phyloP scores from a whole-genome alignment of 495 filamentous ascomycete species.

The Tuber umbilicatum region DNA sequence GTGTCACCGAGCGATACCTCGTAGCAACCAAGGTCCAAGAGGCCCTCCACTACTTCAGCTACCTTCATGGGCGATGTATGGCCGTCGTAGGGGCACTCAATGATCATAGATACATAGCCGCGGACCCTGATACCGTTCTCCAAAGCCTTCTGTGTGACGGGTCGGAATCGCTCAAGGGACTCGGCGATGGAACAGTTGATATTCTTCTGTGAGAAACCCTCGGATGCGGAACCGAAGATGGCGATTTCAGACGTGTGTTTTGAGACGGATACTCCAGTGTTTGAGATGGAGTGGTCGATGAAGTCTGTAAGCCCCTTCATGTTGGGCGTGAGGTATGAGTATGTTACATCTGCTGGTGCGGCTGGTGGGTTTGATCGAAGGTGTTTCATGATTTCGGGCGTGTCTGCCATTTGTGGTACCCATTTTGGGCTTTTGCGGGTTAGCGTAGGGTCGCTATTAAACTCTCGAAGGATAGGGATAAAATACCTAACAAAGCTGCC shows the following conservation, averaged over 20 bases:
- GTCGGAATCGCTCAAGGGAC: constrained; percentile 67
- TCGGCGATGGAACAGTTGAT: constrained; percentile 82
- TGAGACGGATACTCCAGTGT: constrained; percentile 45
- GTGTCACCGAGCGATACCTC: constrained; percentile 93
- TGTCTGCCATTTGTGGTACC: constrained; percentile 98
- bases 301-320: constrained; percentile 61
- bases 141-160: constrained; percentile 70
- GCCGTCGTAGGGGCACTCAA: constrained; percentile 93
- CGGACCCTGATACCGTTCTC: constrained; percentile 65
- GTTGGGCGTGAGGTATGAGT: constrained; percentile 92
- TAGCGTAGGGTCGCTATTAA: neutral
- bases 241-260: constrained; percentile 62
- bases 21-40: constrained; percentile 93
- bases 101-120: constrained; percentile 89
- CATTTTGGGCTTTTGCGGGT: constrained; percentile 65
- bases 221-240: constrained; percentile 86
- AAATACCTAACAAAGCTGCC: constrained; percentile 71
- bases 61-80: constrained; percentile 71
- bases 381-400: constrained; percentile 69
- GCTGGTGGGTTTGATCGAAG: constrained; percentile 43
- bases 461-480: neutral
- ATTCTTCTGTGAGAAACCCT: constrained; percentile 83
- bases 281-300: constrained; percentile 43
- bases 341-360: constrained; percentile 63
- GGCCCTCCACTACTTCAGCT: constrained; percentile 69